A percentile compares a stretch with the other conserved stretches of the same genome.
Conservation (phyloP, 495 filamentous ascomycete species). For the Trichoderma gamsii region DNA sequence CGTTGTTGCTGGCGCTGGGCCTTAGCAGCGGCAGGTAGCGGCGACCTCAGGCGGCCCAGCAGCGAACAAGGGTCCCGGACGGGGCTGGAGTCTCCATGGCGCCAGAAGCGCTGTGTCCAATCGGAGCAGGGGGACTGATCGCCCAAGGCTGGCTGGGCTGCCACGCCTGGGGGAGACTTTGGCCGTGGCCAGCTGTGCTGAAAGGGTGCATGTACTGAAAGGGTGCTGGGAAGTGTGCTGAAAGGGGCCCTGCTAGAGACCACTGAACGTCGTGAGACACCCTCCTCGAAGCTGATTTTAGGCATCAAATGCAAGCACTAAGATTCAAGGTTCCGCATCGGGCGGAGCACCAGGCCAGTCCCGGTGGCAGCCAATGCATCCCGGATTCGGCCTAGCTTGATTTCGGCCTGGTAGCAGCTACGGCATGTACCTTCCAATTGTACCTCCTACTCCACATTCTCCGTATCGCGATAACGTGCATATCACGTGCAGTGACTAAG, state of each 20-base stretch:
- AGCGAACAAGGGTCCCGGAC: not conserved
- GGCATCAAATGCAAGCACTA: constrained; percentile 11
- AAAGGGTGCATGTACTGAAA: too few species aligned
- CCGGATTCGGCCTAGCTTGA: not conserved
- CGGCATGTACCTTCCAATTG: not conserved
- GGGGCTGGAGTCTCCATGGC: not conserved
- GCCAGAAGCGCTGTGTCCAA: not conserved
- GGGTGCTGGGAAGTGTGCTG: not conserved
- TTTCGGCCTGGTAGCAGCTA: not conserved
- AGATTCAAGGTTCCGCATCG: constrained; percentile 4
- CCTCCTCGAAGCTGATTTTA: not conserved
- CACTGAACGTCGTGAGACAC: too few species aligned
- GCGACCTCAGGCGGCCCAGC: not conserved
- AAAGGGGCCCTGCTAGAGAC: too few species aligned
- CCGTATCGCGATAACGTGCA: not conserved
- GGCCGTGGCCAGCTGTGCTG: not conserved
- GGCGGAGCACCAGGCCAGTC: not conserved
- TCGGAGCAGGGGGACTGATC: not conserved
- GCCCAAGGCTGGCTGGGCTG: constrained; percentile 2
- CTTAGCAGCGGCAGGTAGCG: not conserved
- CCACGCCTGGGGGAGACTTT: not conserved
- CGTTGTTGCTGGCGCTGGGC: not conserved
- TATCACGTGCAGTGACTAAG: constrained; percentile 3
- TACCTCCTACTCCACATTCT: not conserved
- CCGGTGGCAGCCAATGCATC: not conserved